Conservation (phyloP, 108 stramenopile genomes). For the Aurantiochytrium sp. region DNA sequence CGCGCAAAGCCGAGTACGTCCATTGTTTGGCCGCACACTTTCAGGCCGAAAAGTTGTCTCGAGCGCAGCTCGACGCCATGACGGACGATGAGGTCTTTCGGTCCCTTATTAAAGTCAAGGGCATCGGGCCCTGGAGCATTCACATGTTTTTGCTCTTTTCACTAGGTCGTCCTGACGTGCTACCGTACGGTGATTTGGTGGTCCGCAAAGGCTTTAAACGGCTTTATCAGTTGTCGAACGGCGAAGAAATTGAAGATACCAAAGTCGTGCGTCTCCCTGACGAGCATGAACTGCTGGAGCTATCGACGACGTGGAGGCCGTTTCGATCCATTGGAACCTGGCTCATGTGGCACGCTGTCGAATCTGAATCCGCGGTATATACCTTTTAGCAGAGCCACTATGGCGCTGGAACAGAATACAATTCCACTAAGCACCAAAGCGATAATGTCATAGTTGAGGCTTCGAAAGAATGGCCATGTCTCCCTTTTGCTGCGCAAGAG, state of each 20-base stretch:
- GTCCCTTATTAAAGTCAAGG: constrained; percentile 41
- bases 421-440: neutral
- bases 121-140: constrained; percentile 58
- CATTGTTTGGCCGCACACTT: neutral
- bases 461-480: neutral
- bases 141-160: constrained; percentile 63
- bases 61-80: neutral
- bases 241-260: neutral
- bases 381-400: neutral
- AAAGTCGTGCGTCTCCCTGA: neutral
- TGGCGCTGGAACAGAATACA: neutral
- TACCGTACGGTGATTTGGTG: constrained; percentile 59
- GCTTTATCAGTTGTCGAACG: neutral
- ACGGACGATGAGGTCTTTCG: neutral
- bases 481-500: neutral
- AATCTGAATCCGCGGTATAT: neutral
- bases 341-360: neutral
- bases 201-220: constrained; percentile 45
- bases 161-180: constrained; percentile 40
- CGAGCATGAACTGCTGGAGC: neutral
- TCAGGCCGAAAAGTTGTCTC: neutral
- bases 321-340: neutral
- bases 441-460: neutral
- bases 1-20: neutral
- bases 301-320: neutral